Conservation (phyloP, 2,329 filamentous ascomycete genomes). For the Fusarium euwallaceae region DNA sequence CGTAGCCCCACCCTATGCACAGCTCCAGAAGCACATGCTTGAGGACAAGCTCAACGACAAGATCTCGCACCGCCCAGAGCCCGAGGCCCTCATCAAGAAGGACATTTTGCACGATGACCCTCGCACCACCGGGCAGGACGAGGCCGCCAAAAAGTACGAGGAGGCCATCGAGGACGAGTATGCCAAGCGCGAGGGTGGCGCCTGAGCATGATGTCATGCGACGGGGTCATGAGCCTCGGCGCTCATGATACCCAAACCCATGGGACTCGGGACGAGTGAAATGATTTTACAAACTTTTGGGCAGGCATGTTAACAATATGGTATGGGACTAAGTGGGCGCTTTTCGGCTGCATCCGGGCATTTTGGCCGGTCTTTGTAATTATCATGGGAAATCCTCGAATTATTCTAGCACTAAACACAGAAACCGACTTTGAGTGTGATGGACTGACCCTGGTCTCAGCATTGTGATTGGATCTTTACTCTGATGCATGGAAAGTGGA, state of each 20-base stretch:
- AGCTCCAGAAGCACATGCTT: constrained; percentile 88
- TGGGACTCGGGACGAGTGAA: constrained; percentile 16
- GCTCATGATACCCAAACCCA: background rate
- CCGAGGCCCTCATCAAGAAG: constrained; percentile 81
- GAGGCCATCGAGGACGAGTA: constrained; percentile 75
- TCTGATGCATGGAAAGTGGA: constrained; percentile 23
- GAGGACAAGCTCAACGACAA: constrained; percentile 90
- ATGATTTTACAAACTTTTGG: constrained; percentile 4
- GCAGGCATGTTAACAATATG: constrained; percentile 10
- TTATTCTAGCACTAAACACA: constrained; percentile 12
- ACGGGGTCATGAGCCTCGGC: constrained; percentile 34
- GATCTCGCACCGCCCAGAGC: constrained; percentile 80
- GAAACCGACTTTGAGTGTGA: constrained; percentile 22
- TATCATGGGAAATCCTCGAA: constrained; percentile 4
- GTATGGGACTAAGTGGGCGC: constrained; percentile 15
- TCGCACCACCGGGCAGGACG: constrained; percentile 55
- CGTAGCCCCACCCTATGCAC: constrained; percentile 2
- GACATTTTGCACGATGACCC: constrained; percentile 82
- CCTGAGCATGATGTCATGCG: constrained; percentile 56
- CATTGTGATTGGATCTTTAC: constrained; percentile 19
- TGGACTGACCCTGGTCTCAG: background rate
- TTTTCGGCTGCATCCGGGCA: constrained; percentile 6
- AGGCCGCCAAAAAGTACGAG: constrained; percentile 66
- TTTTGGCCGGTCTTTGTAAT: constrained; percentile 14
- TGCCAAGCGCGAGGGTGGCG: constrained; percentile 72